These are phyloP conservation scores for Carex arenaria DNA, from an alignment of 202 grass and related monocot genomes.

Conservation along the genomic window DNA sequence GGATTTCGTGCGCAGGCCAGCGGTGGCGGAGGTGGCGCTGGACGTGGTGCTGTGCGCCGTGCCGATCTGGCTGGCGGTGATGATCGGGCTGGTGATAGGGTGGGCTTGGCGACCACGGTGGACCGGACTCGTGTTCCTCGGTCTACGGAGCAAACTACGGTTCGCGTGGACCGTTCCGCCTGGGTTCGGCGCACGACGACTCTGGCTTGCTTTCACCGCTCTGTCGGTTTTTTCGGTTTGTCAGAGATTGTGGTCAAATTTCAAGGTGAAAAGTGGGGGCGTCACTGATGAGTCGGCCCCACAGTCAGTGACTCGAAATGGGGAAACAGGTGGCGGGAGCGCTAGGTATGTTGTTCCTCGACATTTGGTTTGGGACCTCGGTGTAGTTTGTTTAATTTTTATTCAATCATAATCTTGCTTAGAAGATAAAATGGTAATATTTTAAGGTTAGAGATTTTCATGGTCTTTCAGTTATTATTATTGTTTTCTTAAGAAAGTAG, in stretches of 20 bases:
- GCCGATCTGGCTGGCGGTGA: slow-evolving; percentile 98
- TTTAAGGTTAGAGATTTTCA: background rate
- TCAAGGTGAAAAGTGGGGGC: slow-evolving; percentile 16
- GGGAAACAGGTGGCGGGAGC: background rate
- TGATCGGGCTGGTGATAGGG: slow-evolving; percentile 79
- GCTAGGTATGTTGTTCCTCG: slow-evolving; percentile 3
- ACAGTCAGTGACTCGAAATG: background rate
- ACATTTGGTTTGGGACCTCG: background rate
- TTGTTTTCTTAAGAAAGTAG: no score
- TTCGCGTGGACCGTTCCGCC: slow-evolving; percentile 68
- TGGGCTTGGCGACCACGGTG: slow-evolving; percentile 92
- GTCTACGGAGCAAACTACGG: slow-evolving; percentile 57
- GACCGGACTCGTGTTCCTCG: slow-evolving; percentile 90
- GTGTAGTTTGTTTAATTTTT: background rate
- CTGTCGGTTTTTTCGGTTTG: slow-evolving; percentile 85
- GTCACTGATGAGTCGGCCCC: background rate
- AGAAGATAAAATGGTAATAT: background rate
- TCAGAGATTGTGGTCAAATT: slow-evolving; percentile 40
- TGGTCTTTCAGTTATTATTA: background rate
- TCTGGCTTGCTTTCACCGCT: slow-evolving; percentile 97
- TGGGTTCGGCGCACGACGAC: slow-evolving; percentile 63
- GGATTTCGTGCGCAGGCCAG: slow-evolving; percentile 54
- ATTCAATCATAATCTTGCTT: background rate
- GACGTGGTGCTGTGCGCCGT: slow-evolving; percentile 85
- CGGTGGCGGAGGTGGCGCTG: slow-evolving; percentile 72